Base-by-base conservation (phyloP, 2,329 filamentous ascomycete species). In the Delphinella strobiligena region DNA sequence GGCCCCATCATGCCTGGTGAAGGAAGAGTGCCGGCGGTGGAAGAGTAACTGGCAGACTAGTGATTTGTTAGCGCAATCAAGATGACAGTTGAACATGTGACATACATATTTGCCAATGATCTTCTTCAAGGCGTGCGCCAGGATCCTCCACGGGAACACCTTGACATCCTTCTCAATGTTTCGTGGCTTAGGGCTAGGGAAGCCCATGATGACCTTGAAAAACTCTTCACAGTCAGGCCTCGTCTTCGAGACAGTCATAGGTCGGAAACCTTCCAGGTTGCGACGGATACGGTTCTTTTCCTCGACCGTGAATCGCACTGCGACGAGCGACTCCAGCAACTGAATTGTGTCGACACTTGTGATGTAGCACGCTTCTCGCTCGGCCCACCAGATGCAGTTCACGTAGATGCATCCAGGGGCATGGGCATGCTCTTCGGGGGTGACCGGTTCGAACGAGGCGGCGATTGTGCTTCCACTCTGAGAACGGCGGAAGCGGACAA, bases 141-240 rank as follows among this genome's bases (percentile, higher is more conserved):
- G 71, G 44, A 91, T 85, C 61, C 87, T 91, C 91, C 91, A 98
- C 4, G 87, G 82, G 55, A 96, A 98, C 10, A 96, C 91, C 65
- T 98, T 98, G 56, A 98, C 88, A 54, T 96, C 89, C 66, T 98
- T 98, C 67, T 96, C 91, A 48, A 98, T 98, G 56, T 96, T 95
- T 46, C 91, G 75, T 14, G 91, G 91, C 63, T 96, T 96, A 2
- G 91, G 91, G 45, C 82, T 84, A 10, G 87, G 86, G 56, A 96
- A 96, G 1, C 78, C 85, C 91, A 98, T 98, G 63, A 98, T 96
- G 52, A 95, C 74, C 66, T 95, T 95, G 77, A 96, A 96, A 61
- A 96, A 96, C 40, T 93, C 86, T 59, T 96, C 89, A 57, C 84
- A 94, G 44, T 96, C 89, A 1, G 78, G 56, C 63, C 93, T 94